Base-by-base conservation (phyloP, 2,329 filamentous ascomycete species). In the Aspergillus viridinutans region DNA sequence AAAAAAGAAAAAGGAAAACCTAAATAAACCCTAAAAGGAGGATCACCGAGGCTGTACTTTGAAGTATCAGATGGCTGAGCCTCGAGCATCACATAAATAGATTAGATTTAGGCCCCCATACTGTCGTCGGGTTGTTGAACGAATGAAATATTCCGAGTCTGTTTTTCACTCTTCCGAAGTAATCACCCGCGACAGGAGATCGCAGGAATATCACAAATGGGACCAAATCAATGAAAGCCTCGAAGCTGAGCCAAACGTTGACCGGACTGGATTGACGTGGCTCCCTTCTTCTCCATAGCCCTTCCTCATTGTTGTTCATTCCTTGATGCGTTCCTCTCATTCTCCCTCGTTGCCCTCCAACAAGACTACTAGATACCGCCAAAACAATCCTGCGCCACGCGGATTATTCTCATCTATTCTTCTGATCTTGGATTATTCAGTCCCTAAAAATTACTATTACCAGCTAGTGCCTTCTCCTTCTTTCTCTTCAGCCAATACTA, bases 311-410 rank as follows among this genome's bases (percentile, higher is more conserved):
- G 40, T 4, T n/a, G 20, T 43, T n/a, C 40, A 43, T 23, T 23
- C 21, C 40, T 45, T 45, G 14, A 4, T 45, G 42, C 42, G 21
- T 45, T 10, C n/a, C 14, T 32, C 32, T 43, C 57, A 55, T 61
- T 61, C 59, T 61, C 54, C 47, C 57, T 57, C 54, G 57, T 61
- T 59, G 59, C 57, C 57, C 57, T 58, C 56, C 52, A 51, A 54
- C 52, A 49, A 40, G 4, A 7, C 14, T 17, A 35, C 10, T 29
- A 12, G 28, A 29, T 35, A 38, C 20, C 42, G 21, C 42, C 42
- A 45, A 23, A 45, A 45, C 42, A 45, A 10, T 49, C 51, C 55
- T 60, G 49, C 55, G 59, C 55, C 59, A 60, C 55, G 40, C 35
- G 20, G 29, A 49, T 52, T 29, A 10, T 45, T 20, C 21, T 23